Conservation (phyloP, 2,329 filamentous ascomycete species). For the Diplodia intermedia region DNA sequence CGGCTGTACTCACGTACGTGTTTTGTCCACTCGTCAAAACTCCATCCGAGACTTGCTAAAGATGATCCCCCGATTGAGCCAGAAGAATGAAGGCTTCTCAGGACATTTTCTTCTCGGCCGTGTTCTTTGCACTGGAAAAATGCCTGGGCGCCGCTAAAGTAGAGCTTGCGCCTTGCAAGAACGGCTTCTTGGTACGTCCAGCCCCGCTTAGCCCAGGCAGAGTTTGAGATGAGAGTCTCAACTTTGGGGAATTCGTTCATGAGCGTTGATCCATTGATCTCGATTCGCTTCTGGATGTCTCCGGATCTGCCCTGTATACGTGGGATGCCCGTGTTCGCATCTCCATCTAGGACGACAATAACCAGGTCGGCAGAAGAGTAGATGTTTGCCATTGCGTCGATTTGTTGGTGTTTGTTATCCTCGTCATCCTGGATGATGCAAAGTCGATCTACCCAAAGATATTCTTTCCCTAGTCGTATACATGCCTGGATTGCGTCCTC, state of each 20-base stretch:
- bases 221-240: neutral
- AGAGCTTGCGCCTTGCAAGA: slow-evolving; percentile 3
- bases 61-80: neutral
- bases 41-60: neutral
- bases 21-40: neutral
- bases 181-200: slow-evolving; percentile 30
- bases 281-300: neutral
- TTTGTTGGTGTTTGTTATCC: neutral
- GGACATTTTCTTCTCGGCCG: too few species aligned
- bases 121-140: neutral
- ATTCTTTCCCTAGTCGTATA: neutral
- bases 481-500: slow-evolving; percentile 25
- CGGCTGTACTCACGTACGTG: neutral
- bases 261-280: neutral
- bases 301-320: neutral
- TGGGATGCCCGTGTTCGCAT: slow-evolving; percentile 2
- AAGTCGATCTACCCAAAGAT: slow-evolving; percentile 29
- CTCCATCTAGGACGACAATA: neutral
- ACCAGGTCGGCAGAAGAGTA: neutral
- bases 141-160: neutral
- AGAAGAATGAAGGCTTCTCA: too few species aligned
- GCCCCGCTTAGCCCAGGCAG: slow-evolving; percentile 9
- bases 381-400: slow-evolving; percentile 8
- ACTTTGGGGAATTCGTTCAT: neutral
- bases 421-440: slow-evolving; percentile 31